phyloP scores from a whole-genome alignment of 495 filamentous ascomycete species.

The Hypoxylon trugodes region DNA sequence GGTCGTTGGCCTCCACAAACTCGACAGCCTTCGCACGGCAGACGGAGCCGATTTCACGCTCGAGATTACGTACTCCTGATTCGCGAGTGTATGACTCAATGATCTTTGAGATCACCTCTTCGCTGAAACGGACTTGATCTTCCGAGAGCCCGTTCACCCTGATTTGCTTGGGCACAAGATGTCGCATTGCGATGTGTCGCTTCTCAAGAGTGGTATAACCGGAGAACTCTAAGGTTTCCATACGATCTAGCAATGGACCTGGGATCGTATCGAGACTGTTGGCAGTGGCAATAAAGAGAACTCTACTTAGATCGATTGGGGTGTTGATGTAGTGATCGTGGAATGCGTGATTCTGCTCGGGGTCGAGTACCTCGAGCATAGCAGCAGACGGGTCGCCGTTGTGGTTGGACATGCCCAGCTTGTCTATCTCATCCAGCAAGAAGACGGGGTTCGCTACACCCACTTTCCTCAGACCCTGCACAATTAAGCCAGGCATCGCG shows the following conservation, averaged over 20 bases:
- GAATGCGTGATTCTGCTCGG: slow-evolving; percentile 96
- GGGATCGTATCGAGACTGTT: slow-evolving; percentile 97
- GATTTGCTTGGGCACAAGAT: slow-evolving; percentile 95
- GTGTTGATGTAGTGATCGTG: slow-evolving; percentile 97
- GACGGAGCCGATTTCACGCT: slow-evolving; percentile 93
- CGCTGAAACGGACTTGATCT: slow-evolving; percentile 75
- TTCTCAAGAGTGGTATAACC: slow-evolving; percentile 99
- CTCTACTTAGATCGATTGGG: slow-evolving; percentile 93
- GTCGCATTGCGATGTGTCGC: slow-evolving; percentile 90
- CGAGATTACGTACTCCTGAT: slow-evolving; percentile 95
- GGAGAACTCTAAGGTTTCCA: slow-evolving; percentile 92
- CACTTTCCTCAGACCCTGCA: slow-evolving; percentile 94
- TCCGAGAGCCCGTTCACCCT: slow-evolving; percentile 75
- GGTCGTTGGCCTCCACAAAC: slow-evolving; percentile 87
- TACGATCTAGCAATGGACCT: slow-evolving; percentile 90
- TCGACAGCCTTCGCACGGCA: slow-evolving; percentile 96
- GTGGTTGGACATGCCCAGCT: slow-evolving; percentile 89
- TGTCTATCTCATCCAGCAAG: slow-evolving; percentile 98
- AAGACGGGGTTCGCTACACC: slow-evolving; percentile 97
- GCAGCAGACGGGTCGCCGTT: slow-evolving; percentile 98
- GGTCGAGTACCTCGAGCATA: slow-evolving; percentile 98
- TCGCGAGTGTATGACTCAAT: slow-evolving; percentile 97
- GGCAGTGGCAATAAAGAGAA: slow-evolving; percentile 98
- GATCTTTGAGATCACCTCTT: slow-evolving; percentile 90
- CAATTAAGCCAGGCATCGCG: slow-evolving; percentile 96